Percentiles rank a stretch among this genome's conserved stretches.
These are phyloP conservation scores for Wallacemonas sp. DNA, from an alignment of 208 protist species.

Conservation along the genomic window DNA sequence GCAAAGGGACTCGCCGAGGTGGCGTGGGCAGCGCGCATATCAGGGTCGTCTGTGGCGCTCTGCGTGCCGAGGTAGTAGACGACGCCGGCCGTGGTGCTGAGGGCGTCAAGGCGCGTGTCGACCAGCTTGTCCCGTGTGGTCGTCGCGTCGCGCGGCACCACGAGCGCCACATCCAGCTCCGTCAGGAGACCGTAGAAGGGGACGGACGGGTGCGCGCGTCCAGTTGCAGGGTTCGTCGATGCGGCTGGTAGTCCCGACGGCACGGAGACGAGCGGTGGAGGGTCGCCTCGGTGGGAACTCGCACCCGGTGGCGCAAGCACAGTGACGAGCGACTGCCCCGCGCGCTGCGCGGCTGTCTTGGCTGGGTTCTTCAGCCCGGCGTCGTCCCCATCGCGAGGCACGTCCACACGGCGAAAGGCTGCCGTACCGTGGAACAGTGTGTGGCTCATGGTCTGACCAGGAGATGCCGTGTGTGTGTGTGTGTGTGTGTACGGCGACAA, in stretches of 20 bases:
- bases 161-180: slow-evolving; percentile 34
- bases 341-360: neutral
- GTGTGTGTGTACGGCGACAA: no score
- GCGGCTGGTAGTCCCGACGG: neutral
- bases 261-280: neutral
- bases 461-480: no score
- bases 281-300: no score
- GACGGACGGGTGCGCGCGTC: slow-evolving; percentile 26
- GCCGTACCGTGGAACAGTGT: neutral
- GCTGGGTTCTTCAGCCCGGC: no score
- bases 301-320: neutral
- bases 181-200: slow-evolving; percentile 58
- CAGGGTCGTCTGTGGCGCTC: neutral
- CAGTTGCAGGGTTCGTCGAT: neutral
- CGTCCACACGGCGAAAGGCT: slow-evolving; percentile 15
- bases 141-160: slow-evolving; percentile 14
- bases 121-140: no score
- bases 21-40: neutral
- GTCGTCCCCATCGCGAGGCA: neutral
- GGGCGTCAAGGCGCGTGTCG: slow-evolving; percentile 18
- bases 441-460: neutral
- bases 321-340: neutral
- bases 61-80: slow-evolving; percentile 39
- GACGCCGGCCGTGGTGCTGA: slow-evolving; percentile 14
- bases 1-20: neutral